phyloP scores from a whole-genome alignment of 371 early-diverging fungal species.

The Blakeslea trispora region DNA sequence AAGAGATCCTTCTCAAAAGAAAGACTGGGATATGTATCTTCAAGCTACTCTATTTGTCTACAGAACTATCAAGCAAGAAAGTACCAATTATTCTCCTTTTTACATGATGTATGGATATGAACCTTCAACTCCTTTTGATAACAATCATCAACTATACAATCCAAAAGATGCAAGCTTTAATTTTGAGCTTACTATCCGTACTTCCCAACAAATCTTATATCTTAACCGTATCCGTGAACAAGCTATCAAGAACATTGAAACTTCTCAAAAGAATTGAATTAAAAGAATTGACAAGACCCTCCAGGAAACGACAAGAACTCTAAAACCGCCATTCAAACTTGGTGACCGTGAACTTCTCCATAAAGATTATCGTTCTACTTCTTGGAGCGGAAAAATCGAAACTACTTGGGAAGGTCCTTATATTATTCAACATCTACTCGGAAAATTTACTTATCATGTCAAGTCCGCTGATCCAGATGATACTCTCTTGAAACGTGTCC shows the following conservation, averaged over 20 bases:
- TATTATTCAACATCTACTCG: not conserved
- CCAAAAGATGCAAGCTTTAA: slow-evolving; percentile 1
- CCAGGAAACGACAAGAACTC: not conserved
- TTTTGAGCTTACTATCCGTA: not conserved
- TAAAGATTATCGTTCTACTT: not conserved
- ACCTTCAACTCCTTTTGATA: not conserved
- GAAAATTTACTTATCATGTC: not conserved
- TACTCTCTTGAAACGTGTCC: not conserved
- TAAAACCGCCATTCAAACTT: not conserved
- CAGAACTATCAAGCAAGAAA: slow-evolving; percentile 5
- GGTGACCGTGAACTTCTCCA: not conserved
- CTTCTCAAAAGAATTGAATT: not conserved
- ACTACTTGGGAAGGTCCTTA: slow-evolving; percentile 1
- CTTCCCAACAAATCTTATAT: not conserved
- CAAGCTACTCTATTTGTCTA: not conserved
- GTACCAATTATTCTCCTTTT: slow-evolving; percentile 2
- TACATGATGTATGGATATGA: slow-evolving; percentile 1
- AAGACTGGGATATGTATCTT: slow-evolving; percentile 1
- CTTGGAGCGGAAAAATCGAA: slow-evolving; percentile 3
- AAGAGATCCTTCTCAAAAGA: not conserved
- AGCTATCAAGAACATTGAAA: not conserved
- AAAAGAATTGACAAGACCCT: slow-evolving; percentile 1
- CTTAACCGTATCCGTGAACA: not conserved
- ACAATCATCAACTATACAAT: not conserved
- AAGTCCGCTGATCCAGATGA: not conserved